A percentile compares a stretch with the other conserved stretches of the same genome.
These are phyloP conservation scores for Suillus hirtellus DNA, from an alignment of 768 basidiomycete genomes.

Conservation along the genomic window DNA sequence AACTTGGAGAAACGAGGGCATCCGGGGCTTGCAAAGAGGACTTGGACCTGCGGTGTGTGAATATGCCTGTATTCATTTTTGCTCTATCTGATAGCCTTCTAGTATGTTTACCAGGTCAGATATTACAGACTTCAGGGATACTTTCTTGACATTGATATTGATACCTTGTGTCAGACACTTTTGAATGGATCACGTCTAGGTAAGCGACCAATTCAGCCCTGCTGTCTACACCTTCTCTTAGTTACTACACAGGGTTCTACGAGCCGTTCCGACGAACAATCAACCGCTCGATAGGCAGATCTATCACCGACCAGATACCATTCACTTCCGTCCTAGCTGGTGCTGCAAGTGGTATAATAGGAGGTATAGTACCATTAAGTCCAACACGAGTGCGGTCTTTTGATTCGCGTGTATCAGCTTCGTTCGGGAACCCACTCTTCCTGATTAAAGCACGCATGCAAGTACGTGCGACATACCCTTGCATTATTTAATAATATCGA, in stretches of 20 bases:
- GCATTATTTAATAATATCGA: slow-evolving; percentile 4
- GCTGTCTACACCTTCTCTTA: slow-evolving; percentile 14
- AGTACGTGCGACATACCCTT: slow-evolving; percentile 36
- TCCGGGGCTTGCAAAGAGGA: slow-evolving; percentile 91
- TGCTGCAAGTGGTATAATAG: slow-evolving; percentile 86
- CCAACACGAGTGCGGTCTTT: not conserved
- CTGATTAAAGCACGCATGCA: slow-evolving; percentile 98
- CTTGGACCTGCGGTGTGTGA: slow-evolving; percentile 78
- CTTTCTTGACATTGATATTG: too few relatives aligned
- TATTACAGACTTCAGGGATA: not conserved
- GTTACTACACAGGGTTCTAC: slow-evolving; percentile 72
- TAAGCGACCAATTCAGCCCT: slow-evolving; percentile 26
- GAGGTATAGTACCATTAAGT: slow-evolving; percentile 50
- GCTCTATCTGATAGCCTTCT: slow-evolving; percentile 15
- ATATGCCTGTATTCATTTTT: slow-evolving; percentile 12
- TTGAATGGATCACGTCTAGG: slow-evolving; percentile 91
- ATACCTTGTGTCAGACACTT: slow-evolving; percentile 57
- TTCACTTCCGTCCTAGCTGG: slow-evolving; percentile 84
- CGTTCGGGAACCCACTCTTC: slow-evolving; percentile 87
- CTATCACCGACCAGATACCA: slow-evolving; percentile 64
- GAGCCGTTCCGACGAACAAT: slow-evolving; percentile 80
- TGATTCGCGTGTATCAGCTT: slow-evolving; percentile 42
- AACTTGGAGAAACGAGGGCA: slow-evolving; percentile 87
- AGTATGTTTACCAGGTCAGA: slow-evolving; percentile 92
- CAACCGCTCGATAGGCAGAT: slow-evolving; percentile 68